Percentiles rank a stretch among this genome's conserved stretches.
phyloP scores from a whole-genome alignment of 352 stramenopile species.

The Globisporangium splendens region DNA sequence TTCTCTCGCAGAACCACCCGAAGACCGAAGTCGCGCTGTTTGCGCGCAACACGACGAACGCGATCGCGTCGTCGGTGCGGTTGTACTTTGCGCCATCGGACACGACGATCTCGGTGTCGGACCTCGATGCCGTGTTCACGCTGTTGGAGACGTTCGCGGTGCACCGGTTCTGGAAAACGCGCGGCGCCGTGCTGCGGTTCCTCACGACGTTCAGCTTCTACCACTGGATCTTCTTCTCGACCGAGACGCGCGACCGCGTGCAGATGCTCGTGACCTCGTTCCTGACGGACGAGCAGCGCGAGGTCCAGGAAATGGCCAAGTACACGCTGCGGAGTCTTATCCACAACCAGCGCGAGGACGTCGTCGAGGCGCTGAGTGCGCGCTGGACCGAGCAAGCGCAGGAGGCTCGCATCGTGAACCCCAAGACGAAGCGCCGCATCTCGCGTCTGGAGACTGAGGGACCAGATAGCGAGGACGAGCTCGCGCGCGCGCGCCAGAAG shows the following conservation, averaged over 20 bases:
- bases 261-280: constrained; percentile 49
- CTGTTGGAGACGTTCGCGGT: constrained; percentile 39
- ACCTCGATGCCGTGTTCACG: constrained; percentile 28
- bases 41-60: constrained; percentile 56
- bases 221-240: constrained; percentile 58
- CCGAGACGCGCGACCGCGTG: constrained; percentile 36
- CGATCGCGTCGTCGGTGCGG: constrained; percentile 52
- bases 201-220: constrained; percentile 73
- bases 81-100: constrained; percentile 26
- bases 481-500: constrained; percentile 29
- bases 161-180: constrained; percentile 61
- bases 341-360: constrained; percentile 40
- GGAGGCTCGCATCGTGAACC: constrained; percentile 45
- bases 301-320: constrained; percentile 81
- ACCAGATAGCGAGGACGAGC: constrained; percentile 17
- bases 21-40: constrained; percentile 69
- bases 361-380: constrained; percentile 35
- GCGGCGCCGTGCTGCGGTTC: constrained; percentile 67
- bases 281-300: constrained; percentile 64
- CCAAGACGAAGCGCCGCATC: constrained; percentile 56
- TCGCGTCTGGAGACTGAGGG: constrained; percentile 35
- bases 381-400: constrained; percentile 32
- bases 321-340: constrained; percentile 63
- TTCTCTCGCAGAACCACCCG: constrained; percentile 61
- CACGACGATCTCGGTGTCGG: not conserved